Evolutionary conservation across 306 rosid species (phyloP).

Genomic region (Mimosa pudica): DNA sequence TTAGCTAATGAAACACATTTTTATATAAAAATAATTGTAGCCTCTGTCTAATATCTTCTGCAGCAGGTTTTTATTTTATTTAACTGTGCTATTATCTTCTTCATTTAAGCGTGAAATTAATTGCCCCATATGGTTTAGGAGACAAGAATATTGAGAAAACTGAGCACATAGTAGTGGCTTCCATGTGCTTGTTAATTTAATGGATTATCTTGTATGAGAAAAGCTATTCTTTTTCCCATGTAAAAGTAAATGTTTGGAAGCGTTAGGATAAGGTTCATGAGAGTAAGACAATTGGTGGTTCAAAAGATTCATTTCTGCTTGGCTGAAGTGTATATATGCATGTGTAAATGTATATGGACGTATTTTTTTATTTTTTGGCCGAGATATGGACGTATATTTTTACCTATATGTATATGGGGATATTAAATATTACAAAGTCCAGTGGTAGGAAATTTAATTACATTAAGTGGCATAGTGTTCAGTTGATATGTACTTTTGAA

Average conservation of each 20-base stretch:
- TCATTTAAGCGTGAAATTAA: constrained; percentile 34
- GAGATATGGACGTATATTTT: too few relatives aligned
- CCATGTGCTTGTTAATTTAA: background rate
- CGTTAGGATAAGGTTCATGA: background rate
- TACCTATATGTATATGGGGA: background rate
- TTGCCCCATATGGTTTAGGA: background rate
- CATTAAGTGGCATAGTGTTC: background rate
- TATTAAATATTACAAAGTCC: background rate
- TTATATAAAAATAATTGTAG: background rate
- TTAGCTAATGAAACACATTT: constrained; percentile 24
- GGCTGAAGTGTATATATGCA: background rate
- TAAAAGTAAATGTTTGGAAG: background rate
- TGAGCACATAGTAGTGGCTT: background rate
- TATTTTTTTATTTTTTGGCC: too few relatives aligned
- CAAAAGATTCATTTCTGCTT: background rate
- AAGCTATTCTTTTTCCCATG: background rate
- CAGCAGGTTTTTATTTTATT: background rate
- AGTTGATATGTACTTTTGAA: background rate
- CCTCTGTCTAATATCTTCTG: background rate
- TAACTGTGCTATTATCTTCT: background rate
- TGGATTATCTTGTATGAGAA: background rate
- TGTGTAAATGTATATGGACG: too few relatives aligned
- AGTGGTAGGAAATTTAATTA: background rate
- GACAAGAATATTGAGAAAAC: background rate
- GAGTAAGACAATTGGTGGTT: background rate